Conservation (phyloP, 176 grass and related monocot species). For the Coix lacrymajobi region DNA sequence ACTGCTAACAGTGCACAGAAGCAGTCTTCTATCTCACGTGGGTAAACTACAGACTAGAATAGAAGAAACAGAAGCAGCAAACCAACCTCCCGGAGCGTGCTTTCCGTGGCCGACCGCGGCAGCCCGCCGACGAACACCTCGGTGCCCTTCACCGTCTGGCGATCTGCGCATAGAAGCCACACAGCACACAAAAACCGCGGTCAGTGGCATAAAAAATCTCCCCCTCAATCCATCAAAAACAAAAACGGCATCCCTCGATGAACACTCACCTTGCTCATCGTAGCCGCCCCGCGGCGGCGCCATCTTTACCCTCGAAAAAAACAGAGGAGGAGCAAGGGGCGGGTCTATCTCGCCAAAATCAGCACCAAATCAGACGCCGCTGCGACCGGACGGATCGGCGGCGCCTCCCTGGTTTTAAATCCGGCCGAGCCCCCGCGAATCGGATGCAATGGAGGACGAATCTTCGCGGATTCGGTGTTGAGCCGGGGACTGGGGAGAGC, state of each 20-base stretch:
- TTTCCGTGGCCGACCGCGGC: constrained; percentile 56
- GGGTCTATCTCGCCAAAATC: not conserved
- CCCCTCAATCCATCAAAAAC: not conserved
- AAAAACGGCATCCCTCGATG: too few species aligned
- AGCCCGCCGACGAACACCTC: constrained; percentile 83
- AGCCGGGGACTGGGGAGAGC: not conserved
- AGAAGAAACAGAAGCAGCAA: not conserved
- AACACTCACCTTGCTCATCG: constrained; percentile 36
- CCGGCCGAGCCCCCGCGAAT: not conserved
- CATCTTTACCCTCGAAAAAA: constrained; percentile 27
- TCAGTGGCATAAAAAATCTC: not conserved
- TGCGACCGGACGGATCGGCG: not conserved
- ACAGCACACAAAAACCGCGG: not conserved
- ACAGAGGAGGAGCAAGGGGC: not conserved
- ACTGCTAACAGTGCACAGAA: not conserved
- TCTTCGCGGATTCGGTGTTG: not conserved
- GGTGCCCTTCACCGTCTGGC: constrained; percentile 32
- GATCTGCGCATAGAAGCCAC: constrained; percentile 37
- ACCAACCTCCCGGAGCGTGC: constrained; percentile 50
- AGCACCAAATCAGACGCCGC: constrained; percentile 5
- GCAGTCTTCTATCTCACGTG: not conserved
- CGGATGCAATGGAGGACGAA: not conserved
- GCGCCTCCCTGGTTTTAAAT: not conserved
- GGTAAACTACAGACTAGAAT: not conserved
- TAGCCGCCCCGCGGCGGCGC: constrained; percentile 18